Evolutionary conservation across 192 early-diverging fungal species (phyloP), one percentile per base, ranked within the genome.

Genomic region (Phlyctochytrium arcticum): DNA sequence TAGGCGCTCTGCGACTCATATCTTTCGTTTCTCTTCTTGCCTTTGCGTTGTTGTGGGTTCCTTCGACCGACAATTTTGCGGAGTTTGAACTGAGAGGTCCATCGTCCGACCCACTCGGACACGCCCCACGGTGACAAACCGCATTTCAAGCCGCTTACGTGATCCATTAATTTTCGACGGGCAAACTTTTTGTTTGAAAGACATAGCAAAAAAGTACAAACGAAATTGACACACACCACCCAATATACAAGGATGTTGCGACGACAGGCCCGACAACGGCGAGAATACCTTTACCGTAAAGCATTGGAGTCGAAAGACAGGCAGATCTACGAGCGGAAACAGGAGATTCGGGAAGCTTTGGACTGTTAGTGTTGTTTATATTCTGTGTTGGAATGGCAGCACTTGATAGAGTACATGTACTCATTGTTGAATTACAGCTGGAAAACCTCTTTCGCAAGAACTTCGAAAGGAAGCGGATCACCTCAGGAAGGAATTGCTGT

Each of bases 271-370:
- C 87, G 96, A 32, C 80, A 90, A 56, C 82, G 96, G 39, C 74
- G 93, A 68, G 96, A 99, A 79, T 99, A 95, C 62, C 85, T 99
- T 32, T 98, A 96, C 86, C 87, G 88, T 73, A 99, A 99, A 81
- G 89, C 94, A 9, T 82, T 96, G 6, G 96, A 99, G 81, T 77
- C 88, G 33, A 92, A 96, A 72, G 94, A 99, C 42, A 83, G 84
- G 65, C 85, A 85, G 63, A 95, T 92, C 51, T 93, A 88, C 70
- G 96, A 99, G 51, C 82, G 89, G 60, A 98, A 96, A 81, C 93
- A 95, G 75, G 74, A 87, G 68, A 85, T 99, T 55, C 93, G 95
- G 75, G 88, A 93, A 36, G 93, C 96, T 1, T 79, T 99, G 68
- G 84, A 82, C 61, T 77, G 90, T 91, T 47, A 6, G 65, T 65